Conservation (phyloP, 768 basidiomycete species). For the Erythrobasidium yunnanense region DNA sequence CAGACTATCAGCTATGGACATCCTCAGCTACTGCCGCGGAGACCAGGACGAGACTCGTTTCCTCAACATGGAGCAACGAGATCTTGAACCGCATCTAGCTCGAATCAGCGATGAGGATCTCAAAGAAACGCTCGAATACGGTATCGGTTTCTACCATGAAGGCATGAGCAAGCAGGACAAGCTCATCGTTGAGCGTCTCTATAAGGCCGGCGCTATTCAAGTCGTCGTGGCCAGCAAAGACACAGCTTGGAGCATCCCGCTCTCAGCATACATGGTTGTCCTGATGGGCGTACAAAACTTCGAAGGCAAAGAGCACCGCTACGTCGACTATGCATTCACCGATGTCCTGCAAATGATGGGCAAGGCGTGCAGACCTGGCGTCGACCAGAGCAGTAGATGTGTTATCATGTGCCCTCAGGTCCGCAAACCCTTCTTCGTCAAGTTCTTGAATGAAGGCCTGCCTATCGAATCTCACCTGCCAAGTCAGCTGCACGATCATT, state of each 20-base stretch:
- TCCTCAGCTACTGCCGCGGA: conserved; percentile 74
- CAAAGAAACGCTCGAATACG: conserved; percentile 70
- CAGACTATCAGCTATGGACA: conserved; percentile 81
- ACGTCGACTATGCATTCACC: conserved; percentile 95
- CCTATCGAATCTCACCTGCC: conserved; percentile 93
- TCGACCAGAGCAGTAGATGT: conserved; percentile 83
- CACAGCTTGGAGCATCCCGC: conserved; percentile 88
- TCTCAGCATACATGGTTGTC: conserved; percentile 92
- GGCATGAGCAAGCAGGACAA: conserved; percentile 85
- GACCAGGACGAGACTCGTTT: conserved; percentile 76
- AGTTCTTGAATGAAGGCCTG: conserved; percentile 91
- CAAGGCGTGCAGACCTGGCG: conserved; percentile 77
- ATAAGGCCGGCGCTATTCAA: conserved; percentile 88
- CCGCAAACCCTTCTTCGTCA: conserved; percentile 97
- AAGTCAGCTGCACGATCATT: conserved; percentile 85
- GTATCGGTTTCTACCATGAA: conserved; percentile 92
- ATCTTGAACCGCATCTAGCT: conserved; percentile 77
- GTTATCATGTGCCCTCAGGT: conserved; percentile 90
- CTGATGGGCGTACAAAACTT: conserved; percentile 98
- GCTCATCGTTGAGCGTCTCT: conserved; percentile 79
- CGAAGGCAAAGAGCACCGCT: conserved; percentile 75
- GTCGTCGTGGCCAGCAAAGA: conserved; percentile 93
- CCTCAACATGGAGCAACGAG: conserved; percentile 72
- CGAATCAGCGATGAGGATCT: conserved; percentile 66
- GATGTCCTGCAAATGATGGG: conserved; percentile 99